Evolutionary conservation across 2,329 filamentous ascomycete species (phyloP).

Genomic region (Diaporthe citri): DNA sequence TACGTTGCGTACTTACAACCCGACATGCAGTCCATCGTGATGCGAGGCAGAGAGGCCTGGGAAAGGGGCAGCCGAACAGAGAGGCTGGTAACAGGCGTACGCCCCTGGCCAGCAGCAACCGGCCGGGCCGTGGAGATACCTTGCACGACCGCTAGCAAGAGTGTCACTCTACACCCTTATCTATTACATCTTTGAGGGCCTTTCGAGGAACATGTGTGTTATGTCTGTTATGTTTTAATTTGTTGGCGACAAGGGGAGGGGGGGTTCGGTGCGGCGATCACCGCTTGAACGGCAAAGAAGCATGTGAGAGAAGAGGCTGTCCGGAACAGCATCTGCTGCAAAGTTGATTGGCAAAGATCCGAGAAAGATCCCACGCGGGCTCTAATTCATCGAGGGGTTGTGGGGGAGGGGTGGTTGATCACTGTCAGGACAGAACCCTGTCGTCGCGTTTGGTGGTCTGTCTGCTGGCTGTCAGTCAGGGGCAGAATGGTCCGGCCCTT

Average conservation of each 20-base stretch:
- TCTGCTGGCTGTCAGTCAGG: conserved; percentile 30
- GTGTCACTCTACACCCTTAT: neutral
- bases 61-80: neutral
- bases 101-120: neutral
- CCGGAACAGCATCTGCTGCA: conserved; percentile 35
- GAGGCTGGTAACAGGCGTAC: neutral
- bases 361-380: conserved; percentile 27
- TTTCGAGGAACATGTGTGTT: conserved; percentile 33
- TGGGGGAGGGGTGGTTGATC: neutral
- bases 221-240: conserved; percentile 30
- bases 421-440: neutral
- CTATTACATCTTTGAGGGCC: conserved; percentile 10
- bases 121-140: neutral
- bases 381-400: neutral
- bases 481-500: neutral
- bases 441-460: conserved; percentile 15
- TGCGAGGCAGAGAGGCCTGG: neutral
- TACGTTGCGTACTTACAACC: conserved; percentile 18
- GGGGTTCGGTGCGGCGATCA: neutral
- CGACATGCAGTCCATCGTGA: conserved; percentile 19
- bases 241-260: neutral
- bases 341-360: conserved; percentile 19
- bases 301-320: conserved; percentile 32
- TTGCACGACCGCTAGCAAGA: conserved; percentile 14
- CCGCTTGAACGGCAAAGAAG: conserved; percentile 11